Conservation (phyloP, 352 stramenopile species). For the Globisporangium orthogonon region DNA sequence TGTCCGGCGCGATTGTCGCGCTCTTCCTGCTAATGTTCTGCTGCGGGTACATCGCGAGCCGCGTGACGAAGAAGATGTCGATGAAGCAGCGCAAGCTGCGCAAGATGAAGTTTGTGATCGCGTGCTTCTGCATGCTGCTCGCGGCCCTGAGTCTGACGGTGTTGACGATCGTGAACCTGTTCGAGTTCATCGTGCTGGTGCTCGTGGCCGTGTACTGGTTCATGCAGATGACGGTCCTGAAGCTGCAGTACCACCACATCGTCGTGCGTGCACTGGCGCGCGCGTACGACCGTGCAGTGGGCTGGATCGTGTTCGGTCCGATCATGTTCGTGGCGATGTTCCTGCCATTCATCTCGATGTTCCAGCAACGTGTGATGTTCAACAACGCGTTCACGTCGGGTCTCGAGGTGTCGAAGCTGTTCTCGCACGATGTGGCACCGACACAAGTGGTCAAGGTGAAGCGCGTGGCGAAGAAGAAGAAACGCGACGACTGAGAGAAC, state of each 20-base stretch:
- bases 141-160: conserved; percentile 66
- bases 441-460: conserved; percentile 84
- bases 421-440: conserved; percentile 77
- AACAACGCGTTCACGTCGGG: conserved; percentile 88
- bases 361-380: conserved; percentile 89
- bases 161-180: conserved; percentile 62
- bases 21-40: conserved; percentile 70
- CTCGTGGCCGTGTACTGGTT: conserved; percentile 83
- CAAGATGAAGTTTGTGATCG: conserved; percentile 85
- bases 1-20: conserved; percentile 58
- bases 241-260: conserved; percentile 81
- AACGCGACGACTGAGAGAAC: conserved; percentile 60
- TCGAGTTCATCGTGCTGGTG: conserved; percentile 66
- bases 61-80: conserved; percentile 87
- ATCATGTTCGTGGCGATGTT: conserved; percentile 89
- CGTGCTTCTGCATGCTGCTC: conserved; percentile 59
- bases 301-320: conserved; percentile 85
- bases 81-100: conserved; percentile 88
- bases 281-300: conserved; percentile 67
- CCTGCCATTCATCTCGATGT: conserved; percentile 81
- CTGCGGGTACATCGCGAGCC: conserved; percentile 79
- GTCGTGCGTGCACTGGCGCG: conserved; percentile 71
- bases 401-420: conserved; percentile 86
- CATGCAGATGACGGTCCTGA: conserved; percentile 74
- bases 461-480: conserved; percentile 87